Evolutionary conservation across 441 rosid species (phyloP), one percentile per base, ranked within the genome.

Genomic region (Adansonia rubrostipa): DNA sequence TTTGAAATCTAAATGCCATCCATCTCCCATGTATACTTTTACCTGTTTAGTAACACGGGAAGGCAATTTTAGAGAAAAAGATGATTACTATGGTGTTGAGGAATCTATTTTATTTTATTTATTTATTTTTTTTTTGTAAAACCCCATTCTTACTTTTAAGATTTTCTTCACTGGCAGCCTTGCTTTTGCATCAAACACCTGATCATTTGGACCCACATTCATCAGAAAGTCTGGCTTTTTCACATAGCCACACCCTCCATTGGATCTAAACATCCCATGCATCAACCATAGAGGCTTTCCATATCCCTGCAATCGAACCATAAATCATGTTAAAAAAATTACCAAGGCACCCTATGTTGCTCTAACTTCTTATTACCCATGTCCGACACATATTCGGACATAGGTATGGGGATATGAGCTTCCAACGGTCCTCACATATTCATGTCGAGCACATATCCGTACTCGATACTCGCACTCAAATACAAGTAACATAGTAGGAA

Each of bases 201-300:
- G 86, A 58, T 82, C 80, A 28, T 65, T 78, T 44, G 86, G 86
- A 78, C 89, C 92, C 75, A 82, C 82, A 65, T 84, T 73, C 87
- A 88, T 87, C 75, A 91, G 73, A 82, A 89, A 86, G 36, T 84
- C 78, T 6, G 95, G 95, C 82, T 91, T 91, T 78, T 88, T 89
- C 66, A 91, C 88, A 74, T 91, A 91, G 17, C 94, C 94, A 47
- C 91, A 89, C 47, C 89, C 89, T 77, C 93, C 95, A 70, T 91
- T 91, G 54, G 92, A 86, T 86, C 89, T 86, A 82, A 89, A 91
- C 94, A 88, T 89, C 24, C 94, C 94, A 33, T 91, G 95, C 95
- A 91, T 91, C 79, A 80, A 81, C 92, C 92, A 87, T 8, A 89
- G 79, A 70, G 87, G 87, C 78, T 80, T 91, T 1, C 90, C 93